Conservation (phyloP, 139 green algal species). For the Bryopsis sp. region DNA sequence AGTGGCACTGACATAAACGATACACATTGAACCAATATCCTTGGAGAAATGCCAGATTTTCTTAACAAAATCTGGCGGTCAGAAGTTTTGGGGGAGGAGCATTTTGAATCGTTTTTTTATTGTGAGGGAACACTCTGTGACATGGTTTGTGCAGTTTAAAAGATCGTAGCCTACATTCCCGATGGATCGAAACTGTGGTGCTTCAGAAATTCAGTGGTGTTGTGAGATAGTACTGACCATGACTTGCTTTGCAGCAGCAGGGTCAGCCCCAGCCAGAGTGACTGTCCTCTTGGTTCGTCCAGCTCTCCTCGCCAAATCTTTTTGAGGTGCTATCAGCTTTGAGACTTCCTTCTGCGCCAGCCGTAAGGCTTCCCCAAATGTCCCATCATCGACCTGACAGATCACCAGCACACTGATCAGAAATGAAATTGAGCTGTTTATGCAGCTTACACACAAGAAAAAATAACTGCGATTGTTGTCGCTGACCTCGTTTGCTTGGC, state of each 20-base stretch:
- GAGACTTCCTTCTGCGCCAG: not conserved
- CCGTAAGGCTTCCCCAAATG: not conserved
- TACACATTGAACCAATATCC: too few relatives aligned
- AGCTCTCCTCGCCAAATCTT: not conserved
- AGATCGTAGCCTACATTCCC: too few relatives aligned
- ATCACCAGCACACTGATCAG: not conserved
- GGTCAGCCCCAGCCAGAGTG: not conserved
- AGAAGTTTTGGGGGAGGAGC: too few relatives aligned
- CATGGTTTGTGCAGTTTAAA: too few relatives aligned
- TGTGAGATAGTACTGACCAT: not conserved
- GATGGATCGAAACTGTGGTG: too few relatives aligned
- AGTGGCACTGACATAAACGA: too few relatives aligned
- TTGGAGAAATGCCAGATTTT: too few relatives aligned
- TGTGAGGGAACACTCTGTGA: too few relatives aligned
- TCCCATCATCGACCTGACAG: not conserved
- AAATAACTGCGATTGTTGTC: not conserved
- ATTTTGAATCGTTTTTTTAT: too few relatives aligned
- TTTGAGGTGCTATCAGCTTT: not conserved
- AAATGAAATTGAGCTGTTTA: too few relatives aligned
- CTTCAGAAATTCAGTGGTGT: too few relatives aligned
- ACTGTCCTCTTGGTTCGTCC: not conserved
- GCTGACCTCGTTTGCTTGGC: constrained; percentile 16
- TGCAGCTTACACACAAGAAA: not conserved
- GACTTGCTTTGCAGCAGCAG: not conserved
- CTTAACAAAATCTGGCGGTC: too few relatives aligned